Percentiles rank a stretch among this genome's conserved stretches.
Conservation (phyloP, 2,329 filamentous ascomycete genomes). For the Alternaria burnsii region DNA sequence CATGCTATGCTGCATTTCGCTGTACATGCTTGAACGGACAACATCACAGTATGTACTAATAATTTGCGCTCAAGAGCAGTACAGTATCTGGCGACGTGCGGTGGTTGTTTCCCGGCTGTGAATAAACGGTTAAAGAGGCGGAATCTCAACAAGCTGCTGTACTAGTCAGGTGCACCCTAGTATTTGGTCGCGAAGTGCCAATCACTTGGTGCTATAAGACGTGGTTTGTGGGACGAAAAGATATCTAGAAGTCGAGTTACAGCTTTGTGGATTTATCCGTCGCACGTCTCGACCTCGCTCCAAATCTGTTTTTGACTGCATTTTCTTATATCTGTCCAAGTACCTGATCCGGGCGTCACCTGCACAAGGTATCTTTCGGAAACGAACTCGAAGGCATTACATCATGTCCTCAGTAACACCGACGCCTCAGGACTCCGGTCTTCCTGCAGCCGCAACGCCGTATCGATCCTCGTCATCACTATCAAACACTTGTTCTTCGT, state of each 20-base stretch:
- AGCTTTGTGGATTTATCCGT: not conserved
- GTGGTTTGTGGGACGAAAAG: not conserved
- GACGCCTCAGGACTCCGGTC: conserved; percentile 37
- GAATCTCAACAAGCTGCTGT: not conserved
- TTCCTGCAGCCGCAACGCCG: conserved; percentile 19
- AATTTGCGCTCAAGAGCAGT: not conserved
- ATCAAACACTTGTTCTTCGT: conserved; percentile 1
- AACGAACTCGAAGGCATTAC: not conserved
- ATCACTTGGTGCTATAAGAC: not conserved
- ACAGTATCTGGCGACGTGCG: not conserved
- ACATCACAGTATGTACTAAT: not conserved
- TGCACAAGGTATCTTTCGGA: not conserved
- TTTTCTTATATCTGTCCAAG: not conserved
- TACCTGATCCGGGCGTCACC: not conserved
- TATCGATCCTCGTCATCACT: not conserved
- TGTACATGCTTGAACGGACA: not conserved
- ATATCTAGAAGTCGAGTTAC: not conserved
- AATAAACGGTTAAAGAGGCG: not conserved
- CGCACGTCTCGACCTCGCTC: too few relatives aligned
- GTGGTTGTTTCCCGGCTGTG: not conserved
- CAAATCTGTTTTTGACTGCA: too few relatives aligned
- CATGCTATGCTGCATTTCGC: not conserved
- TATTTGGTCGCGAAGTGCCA: not conserved
- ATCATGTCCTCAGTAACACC: conserved; percentile 36
- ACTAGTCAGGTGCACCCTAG: not conserved